Percentiles rank a stretch among this genome's conserved stretches.
These are phyloP conservation scores for Diaporthe sp. DNA, from an alignment of 2,329 filamentous ascomycete species.

Conservation along the genomic window DNA sequence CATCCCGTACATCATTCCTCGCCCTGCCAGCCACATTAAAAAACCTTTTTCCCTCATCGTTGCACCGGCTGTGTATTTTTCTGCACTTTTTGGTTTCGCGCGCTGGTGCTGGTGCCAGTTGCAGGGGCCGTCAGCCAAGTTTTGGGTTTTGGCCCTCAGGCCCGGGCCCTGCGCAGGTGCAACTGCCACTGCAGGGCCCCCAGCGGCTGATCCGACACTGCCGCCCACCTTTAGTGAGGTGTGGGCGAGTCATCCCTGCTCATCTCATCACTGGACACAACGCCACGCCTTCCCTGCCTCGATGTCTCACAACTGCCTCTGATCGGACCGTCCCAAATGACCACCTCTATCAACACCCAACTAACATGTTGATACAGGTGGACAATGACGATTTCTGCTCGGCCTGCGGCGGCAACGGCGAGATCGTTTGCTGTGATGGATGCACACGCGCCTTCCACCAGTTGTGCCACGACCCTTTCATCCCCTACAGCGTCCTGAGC, in stretches of 20 bases:
- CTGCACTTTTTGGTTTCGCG: constrained; percentile 9
- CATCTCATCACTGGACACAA: constrained; percentile 37
- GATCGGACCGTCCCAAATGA: constrained; percentile 23
- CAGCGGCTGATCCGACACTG: constrained; percentile 34
- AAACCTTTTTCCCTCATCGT: constrained; percentile 23
- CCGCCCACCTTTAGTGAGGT: constrained; percentile 32
- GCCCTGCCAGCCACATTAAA: neutral
- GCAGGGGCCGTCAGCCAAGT: constrained; percentile 33
- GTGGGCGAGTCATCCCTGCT: constrained; percentile 39
- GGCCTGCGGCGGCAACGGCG: constrained; percentile 85
- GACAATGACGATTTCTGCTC: constrained; percentile 94
- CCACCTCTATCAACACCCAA: constrained; percentile 24
- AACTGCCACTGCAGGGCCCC: constrained; percentile 12
- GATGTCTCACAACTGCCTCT: constrained; percentile 39
- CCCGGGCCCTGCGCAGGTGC: constrained; percentile 22
- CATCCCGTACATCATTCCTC: neutral
- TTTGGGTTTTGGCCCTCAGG: constrained; percentile 39
- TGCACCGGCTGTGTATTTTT: neutral
- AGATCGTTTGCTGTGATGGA: constrained; percentile 93
- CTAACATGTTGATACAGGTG: constrained; percentile 55
- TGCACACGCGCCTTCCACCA: constrained; percentile 94
- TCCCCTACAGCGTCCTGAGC: constrained; percentile 73
- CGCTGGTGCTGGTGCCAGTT: neutral
- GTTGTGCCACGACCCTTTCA: constrained; percentile 85
- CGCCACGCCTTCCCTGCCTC: constrained; percentile 36